These are phyloP conservation scores for Flueggea neowawraea DNA, from an alignment of 441 rosid species.

Conservation along the genomic window DNA sequence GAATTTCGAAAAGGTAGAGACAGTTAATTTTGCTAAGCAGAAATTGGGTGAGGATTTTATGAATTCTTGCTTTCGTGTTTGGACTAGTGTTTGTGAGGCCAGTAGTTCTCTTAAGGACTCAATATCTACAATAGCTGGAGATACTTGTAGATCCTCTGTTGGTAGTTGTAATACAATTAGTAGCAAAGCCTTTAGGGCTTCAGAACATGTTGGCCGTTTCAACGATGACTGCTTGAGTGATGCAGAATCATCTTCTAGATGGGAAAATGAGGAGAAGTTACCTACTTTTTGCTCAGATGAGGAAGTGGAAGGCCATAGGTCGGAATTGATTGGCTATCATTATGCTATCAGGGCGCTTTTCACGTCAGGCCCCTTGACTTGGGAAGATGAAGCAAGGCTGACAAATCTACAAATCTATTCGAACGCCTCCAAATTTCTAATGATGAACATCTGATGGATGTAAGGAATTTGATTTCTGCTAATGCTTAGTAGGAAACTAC, in stretches of 20 bases:
- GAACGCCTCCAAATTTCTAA: constrained; percentile 60
- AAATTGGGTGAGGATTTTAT: constrained; percentile 20
- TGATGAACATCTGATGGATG: constrained; percentile 72
- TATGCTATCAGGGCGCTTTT: constrained; percentile 42
- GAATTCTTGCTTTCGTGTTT: constrained; percentile 20
- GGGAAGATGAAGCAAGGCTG: constrained; percentile 76
- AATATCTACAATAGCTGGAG: constrained; percentile 25
- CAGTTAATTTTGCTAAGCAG: constrained; percentile 11
- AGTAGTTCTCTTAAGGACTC: constrained; percentile 30
- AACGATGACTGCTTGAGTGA: constrained; percentile 48
- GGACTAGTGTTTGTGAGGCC: constrained; percentile 1
- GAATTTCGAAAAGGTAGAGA: constrained; percentile 21
- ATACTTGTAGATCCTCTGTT: constrained; percentile 53
- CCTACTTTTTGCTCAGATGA: constrained; percentile 22
- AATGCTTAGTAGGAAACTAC: constrained; percentile 1
- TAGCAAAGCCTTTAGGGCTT: constrained; percentile 19
- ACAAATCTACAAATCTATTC: constrained; percentile 67
- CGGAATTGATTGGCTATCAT: constrained; percentile 50
- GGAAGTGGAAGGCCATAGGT: constrained; percentile 35
- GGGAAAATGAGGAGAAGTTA: constrained; percentile 20
- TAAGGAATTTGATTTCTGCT: constrained; percentile 57
- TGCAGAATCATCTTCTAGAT: constrained; percentile 54
- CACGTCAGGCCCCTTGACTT: constrained; percentile 73
- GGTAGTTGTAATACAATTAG: constrained; percentile 72
- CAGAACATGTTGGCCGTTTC: constrained; percentile 15